Evolutionary conservation across 2,329 filamentous ascomycete species (phyloP).

Genomic region (Keithomyces neogunnii): DNA sequence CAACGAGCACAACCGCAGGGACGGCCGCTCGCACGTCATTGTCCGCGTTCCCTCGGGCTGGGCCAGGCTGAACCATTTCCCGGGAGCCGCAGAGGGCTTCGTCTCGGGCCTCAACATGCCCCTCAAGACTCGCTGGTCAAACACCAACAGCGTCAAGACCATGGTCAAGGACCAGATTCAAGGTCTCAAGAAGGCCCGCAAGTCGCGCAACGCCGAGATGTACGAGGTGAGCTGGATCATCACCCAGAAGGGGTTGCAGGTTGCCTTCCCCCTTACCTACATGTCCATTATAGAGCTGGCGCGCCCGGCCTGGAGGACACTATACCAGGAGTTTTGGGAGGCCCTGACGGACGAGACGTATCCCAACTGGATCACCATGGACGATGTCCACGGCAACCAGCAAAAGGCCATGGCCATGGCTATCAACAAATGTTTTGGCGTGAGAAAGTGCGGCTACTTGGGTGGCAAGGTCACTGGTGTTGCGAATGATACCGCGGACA

Average conservation of each 20-base stretch:
- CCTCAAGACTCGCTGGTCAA: slow-evolving; percentile 14
- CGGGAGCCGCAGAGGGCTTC: slow-evolving; percentile 20
- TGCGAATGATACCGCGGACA: background rate
- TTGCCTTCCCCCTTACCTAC: background rate
- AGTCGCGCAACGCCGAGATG: slow-evolving; percentile 8
- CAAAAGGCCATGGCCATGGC: slow-evolving; percentile 17
- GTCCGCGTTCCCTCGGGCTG: slow-evolving; percentile 18
- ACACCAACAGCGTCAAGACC: slow-evolving; percentile 7
- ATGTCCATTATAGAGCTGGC: slow-evolving; percentile 10
- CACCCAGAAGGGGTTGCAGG: slow-evolving; percentile 10
- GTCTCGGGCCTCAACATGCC: slow-evolving; percentile 17
- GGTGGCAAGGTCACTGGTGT: slow-evolving; percentile 11
- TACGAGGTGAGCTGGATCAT: slow-evolving; percentile 19
- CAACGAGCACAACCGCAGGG: background rate
- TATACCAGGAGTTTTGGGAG: slow-evolving; percentile 17
- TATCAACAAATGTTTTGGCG: slow-evolving; percentile 23
- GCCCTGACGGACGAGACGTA: slow-evolving; percentile 14
- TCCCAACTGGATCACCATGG: slow-evolving; percentile 25
- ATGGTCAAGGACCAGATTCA: slow-evolving; percentile 16
- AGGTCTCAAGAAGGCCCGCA: slow-evolving; percentile 9
- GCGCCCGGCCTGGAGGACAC: slow-evolving; percentile 10
- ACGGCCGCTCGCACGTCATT: slow-evolving; percentile 17
- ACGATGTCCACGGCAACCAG: slow-evolving; percentile 16
- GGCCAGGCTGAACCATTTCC: slow-evolving; percentile 12
- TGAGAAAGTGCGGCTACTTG: slow-evolving; percentile 15